phyloP scores from a whole-genome alignment of 305 asterid species.

The Fraxinus xanthoxyloides region DNA sequence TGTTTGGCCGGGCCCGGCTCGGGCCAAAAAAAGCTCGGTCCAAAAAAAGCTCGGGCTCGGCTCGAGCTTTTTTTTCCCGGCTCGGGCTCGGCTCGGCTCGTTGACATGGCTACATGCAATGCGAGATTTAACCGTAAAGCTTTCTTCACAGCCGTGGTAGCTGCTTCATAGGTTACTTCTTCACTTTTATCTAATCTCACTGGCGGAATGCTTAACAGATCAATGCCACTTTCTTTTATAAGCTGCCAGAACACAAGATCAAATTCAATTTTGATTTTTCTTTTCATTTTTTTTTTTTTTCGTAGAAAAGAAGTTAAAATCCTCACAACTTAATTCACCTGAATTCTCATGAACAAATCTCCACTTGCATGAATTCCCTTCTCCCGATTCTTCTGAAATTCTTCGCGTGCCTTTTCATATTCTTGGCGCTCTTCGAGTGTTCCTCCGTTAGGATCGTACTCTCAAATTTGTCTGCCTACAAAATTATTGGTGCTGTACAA shows the following conservation, averaged over 20 bases:
- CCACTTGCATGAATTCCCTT: conserved; percentile 48
- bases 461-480: conserved; percentile 74
- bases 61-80: too few species aligned
- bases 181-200: conserved; percentile 46
- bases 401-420: conserved; percentile 41
- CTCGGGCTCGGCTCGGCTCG: too few species aligned
- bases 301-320: not conserved
- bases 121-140: conserved; percentile 64
- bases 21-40: too few species aligned
- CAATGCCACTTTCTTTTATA: conserved; percentile 55
- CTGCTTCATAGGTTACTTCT: conserved; percentile 41
- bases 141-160: conserved; percentile 54
- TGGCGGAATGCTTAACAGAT: conserved; percentile 47
- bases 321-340: conserved; percentile 24
- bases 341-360: conserved; percentile 49
- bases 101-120: too few species aligned
- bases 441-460: conserved; percentile 50
- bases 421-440: conserved; percentile 47
- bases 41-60: too few species aligned
- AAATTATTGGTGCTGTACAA: conserved; percentile 66
- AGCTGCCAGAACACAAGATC: conserved; percentile 22
- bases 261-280: not conserved
- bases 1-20: too few species aligned
- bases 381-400: conserved; percentile 36
- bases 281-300: too few species aligned